phyloP scores from a whole-genome alignment of 768 basidiomycete species.

The Russula vinacea region DNA sequence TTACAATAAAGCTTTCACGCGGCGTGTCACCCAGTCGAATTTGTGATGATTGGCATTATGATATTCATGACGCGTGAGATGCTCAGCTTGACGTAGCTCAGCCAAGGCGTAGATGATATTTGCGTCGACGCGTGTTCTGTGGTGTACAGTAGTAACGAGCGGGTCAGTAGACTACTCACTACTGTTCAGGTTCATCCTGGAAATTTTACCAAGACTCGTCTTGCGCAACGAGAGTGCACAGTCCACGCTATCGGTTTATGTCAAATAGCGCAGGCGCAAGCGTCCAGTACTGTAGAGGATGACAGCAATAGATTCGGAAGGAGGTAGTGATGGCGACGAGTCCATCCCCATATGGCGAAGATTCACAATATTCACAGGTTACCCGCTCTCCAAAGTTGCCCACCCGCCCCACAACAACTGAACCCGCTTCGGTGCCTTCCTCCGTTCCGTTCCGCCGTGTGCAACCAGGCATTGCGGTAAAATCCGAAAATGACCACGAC shows the following conservation, averaged over 20 bases:
- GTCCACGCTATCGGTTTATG: too few relatives aligned
- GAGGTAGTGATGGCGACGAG: not conserved
- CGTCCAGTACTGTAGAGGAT: slow-evolving; percentile 1
- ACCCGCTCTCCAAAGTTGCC: slow-evolving; percentile 2
- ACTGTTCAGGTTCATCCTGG: slow-evolving; percentile 51
- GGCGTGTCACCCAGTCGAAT: slow-evolving; percentile 63
- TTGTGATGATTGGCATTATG: slow-evolving; percentile 54
- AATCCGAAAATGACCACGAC: slow-evolving; percentile 3
- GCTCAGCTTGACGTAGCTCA: slow-evolving; percentile 42
- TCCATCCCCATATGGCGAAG: slow-evolving; percentile 1
- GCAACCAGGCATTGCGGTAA: not conserved
- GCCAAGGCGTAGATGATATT: slow-evolving; percentile 50
- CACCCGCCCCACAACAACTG: not conserved
- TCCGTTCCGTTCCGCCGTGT: not conserved
- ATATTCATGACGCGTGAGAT: slow-evolving; percentile 49
- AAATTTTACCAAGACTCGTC: slow-evolving; percentile 27
- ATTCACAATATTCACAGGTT: not conserved
- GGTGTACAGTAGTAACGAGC: slow-evolving; percentile 60
- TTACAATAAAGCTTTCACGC: slow-evolving; percentile 38
- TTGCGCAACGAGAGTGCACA: slow-evolving; percentile 27
- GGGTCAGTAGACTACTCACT: slow-evolving; percentile 56
- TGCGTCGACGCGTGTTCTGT: slow-evolving; percentile 49
- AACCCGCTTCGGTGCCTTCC: not conserved
- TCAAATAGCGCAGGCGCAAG: too few relatives aligned
- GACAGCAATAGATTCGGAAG: not conserved